These are phyloP conservation scores for Trichosporon asahii DNA, from an alignment of 1,284 basidiomycete genomes.

Conservation along the genomic window DNA sequence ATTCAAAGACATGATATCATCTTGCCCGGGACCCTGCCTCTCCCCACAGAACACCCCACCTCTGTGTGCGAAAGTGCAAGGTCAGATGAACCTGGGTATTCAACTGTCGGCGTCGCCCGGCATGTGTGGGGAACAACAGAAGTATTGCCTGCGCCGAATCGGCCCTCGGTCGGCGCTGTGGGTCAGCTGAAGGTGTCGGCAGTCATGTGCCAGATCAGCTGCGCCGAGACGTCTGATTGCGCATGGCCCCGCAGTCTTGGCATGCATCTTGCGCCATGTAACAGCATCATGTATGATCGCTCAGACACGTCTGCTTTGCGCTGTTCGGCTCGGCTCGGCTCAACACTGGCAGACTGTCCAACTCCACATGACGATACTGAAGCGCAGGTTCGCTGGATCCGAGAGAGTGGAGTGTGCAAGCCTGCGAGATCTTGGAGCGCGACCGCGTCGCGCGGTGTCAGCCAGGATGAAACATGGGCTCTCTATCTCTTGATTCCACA, in stretches of 20 bases:
- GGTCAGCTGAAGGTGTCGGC: background rate
- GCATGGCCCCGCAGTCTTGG: background rate
- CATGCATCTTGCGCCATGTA: background rate
- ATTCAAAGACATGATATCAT: background rate
- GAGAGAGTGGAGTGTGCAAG: too few species aligned
- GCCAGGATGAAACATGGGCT: too few species aligned
- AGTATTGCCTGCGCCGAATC: background rate
- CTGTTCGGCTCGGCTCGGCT: too few species aligned
- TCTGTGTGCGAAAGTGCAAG: background rate
- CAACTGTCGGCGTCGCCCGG: background rate
- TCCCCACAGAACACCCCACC: background rate
- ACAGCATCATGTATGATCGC: background rate
- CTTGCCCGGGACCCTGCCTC: too few species aligned
- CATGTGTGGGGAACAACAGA: background rate
- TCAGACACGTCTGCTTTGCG: too few species aligned
- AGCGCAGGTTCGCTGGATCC: background rate
- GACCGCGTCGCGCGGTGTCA: background rate
- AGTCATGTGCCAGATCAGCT: background rate
- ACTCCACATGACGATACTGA: background rate
- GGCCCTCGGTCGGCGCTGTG: background rate
- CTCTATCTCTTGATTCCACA: too few species aligned
- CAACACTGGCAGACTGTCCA: too few species aligned
- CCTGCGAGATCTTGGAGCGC: background rate
- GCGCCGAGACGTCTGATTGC: background rate
- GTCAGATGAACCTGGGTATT: background rate